Percentiles rank a stretch among this genome's conserved stretches.
These are phyloP conservation scores for Phylloporus sp. DNA, from an alignment of 768 basidiomycete species.

Conservation along the genomic window DNA sequence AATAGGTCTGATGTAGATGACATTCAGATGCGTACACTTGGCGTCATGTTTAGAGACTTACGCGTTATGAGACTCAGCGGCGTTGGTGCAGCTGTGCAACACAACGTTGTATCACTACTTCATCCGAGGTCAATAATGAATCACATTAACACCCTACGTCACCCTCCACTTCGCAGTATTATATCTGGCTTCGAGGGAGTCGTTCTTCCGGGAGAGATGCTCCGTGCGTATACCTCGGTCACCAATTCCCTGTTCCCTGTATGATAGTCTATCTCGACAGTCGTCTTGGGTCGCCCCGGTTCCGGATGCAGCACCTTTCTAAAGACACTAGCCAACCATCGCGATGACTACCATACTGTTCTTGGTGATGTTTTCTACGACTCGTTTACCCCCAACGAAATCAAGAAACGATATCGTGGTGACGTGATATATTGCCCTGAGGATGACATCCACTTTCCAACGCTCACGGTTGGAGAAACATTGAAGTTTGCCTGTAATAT, in stretches of 20 bases:
- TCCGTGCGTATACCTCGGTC: slow-evolving; percentile 46
- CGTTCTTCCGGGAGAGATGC: slow-evolving; percentile 71
- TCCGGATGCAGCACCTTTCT: slow-evolving; percentile 52
- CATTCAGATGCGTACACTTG: slow-evolving; percentile 40
- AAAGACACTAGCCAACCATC: slow-evolving; percentile 48
- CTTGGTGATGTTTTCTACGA: slow-evolving; percentile 42
- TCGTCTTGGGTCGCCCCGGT: slow-evolving; percentile 82
- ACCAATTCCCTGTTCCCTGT: background rate
- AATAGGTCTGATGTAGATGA: slow-evolving; percentile 32
- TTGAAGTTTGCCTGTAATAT: slow-evolving; percentile 51
- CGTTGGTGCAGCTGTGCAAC: slow-evolving; percentile 38
- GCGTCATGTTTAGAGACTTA: slow-evolving; percentile 49
- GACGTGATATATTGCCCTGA: slow-evolving; percentile 51
- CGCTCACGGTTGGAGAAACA: slow-evolving; percentile 46
- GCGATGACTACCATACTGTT: slow-evolving; percentile 39
- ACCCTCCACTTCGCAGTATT: slow-evolving; percentile 63
- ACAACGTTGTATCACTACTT: slow-evolving; percentile 51
- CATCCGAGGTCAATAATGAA: slow-evolving; percentile 40
- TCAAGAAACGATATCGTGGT: slow-evolving; percentile 45
- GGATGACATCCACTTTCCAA: slow-evolving; percentile 85
- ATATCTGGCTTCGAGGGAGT: slow-evolving; percentile 61
- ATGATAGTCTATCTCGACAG: slow-evolving; percentile 29
- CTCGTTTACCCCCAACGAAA: slow-evolving; percentile 42
- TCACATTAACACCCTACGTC: slow-evolving; percentile 42
- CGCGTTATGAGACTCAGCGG: slow-evolving; percentile 49